Evolutionary conservation across 2,329 filamentous ascomycete species (phyloP).

Genomic region (Cladosporium colombiae): DNA sequence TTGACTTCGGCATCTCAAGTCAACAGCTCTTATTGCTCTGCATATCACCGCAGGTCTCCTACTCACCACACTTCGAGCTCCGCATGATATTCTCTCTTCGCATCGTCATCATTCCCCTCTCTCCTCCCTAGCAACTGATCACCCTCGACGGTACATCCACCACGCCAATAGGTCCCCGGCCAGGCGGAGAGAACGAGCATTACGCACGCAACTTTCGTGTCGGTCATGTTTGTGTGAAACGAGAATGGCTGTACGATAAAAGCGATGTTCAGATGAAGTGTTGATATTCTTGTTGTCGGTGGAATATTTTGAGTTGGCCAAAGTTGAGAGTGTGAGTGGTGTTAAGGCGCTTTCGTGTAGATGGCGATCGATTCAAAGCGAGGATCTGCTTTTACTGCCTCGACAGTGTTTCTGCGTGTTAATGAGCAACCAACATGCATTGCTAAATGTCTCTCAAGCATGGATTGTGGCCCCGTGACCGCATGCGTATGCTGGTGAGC

Average conservation of each 20-base stretch:
- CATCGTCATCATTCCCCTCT: neutral
- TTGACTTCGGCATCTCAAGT: neutral
- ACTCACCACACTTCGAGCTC: too few species aligned
- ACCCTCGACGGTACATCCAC: neutral
- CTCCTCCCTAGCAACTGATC: neutral
- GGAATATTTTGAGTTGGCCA: too few species aligned
- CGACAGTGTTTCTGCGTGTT: neutral
- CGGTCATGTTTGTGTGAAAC: neutral
- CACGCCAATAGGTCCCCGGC: neutral
- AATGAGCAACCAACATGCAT: neutral
- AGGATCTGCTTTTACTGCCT: neutral
- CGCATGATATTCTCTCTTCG: too few species aligned
- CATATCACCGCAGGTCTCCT: too few species aligned
- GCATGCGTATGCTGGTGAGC: neutral
- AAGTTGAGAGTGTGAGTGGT: neutral
- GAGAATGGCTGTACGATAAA: neutral
- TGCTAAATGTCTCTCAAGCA: neutral
- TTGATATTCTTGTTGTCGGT: neutral
- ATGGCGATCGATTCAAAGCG: neutral
- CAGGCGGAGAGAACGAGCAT: neutral
- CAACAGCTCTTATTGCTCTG: neutral
- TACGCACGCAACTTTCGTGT: neutral
- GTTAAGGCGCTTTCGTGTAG: neutral
- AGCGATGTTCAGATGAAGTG: neutral
- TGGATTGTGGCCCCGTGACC: neutral